phyloP scores from a whole-genome alignment of 371 early-diverging fungal species.

The Dinochytrium kinnereticum region DNA sequence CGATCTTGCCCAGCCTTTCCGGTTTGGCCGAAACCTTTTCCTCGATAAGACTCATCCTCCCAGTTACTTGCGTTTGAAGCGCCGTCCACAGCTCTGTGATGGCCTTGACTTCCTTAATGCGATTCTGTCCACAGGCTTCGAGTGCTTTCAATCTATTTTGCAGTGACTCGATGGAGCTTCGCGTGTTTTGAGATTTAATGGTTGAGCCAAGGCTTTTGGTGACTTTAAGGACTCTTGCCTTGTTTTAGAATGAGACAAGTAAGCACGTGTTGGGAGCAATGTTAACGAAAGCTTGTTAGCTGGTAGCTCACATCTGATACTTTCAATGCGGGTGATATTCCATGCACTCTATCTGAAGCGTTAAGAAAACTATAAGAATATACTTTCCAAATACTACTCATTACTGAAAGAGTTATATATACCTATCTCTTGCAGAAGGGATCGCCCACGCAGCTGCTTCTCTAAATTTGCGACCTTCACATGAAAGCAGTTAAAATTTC shows the following conservation, averaged over 20 bases:
- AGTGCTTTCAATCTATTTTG: conserved; percentile 35
- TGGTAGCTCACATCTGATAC: conserved; percentile 39
- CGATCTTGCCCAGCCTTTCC: not conserved
- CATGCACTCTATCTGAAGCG: conserved; percentile 38
- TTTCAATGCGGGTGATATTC: conserved; percentile 34
- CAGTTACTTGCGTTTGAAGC: conserved; percentile 27
- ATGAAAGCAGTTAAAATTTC: not conserved
- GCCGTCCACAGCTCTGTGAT: conserved; percentile 37
- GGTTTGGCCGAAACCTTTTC: conserved; percentile 31
- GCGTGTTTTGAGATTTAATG: conserved; percentile 23
- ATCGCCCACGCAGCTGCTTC: conserved; percentile 38
- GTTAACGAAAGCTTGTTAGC: too few species aligned
- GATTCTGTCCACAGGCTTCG: conserved; percentile 26
- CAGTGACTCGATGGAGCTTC: conserved; percentile 39
- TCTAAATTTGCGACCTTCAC: conserved; percentile 12
- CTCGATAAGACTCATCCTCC: conserved; percentile 24
- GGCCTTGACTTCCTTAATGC: conserved; percentile 45
- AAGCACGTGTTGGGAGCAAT: too few species aligned
- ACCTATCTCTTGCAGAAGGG: conserved; percentile 45
- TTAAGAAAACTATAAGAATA: too few species aligned
- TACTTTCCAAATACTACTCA: too few species aligned
- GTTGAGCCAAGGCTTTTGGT: conserved; percentile 46
- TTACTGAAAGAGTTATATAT: not conserved
- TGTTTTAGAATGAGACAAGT: conserved; percentile 1
- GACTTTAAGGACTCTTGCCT: conserved; percentile 32